phyloP scores from a whole-genome alignment of 106 monocot genomes.

The Dendrobium officinale region DNA sequence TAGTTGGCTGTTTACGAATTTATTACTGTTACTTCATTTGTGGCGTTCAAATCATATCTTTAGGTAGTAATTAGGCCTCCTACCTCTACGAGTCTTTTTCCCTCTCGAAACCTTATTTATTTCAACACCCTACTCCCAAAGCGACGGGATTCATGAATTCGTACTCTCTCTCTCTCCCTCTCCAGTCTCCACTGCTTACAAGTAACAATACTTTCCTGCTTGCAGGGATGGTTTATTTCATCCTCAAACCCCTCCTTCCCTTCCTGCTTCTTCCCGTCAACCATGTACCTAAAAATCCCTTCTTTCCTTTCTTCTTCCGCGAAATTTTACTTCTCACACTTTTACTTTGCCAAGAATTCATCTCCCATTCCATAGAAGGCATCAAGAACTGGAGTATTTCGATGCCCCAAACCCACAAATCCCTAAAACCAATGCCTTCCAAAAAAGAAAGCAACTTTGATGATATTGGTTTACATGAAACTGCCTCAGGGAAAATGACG shows the following conservation, averaged over 20 bases:
- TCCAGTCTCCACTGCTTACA: background rate
- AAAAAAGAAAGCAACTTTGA: background rate
- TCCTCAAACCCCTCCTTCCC: conserved; percentile 18
- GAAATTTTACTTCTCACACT: conserved; percentile 28
- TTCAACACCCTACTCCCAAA: background rate
- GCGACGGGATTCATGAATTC: background rate
- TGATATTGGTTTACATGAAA: background rate
- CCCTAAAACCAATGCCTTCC: background rate
- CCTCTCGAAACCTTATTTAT: background rate
- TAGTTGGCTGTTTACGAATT: too few relatives aligned
- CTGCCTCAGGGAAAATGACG: conserved; percentile 11
- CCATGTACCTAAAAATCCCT: background rate
- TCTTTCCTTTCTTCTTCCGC: conserved; percentile 35
- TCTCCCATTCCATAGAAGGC: conserved; percentile 2
- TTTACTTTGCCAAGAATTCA: conserved; percentile 28
- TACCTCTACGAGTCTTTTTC: background rate
- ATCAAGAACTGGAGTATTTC: conserved; percentile 5
- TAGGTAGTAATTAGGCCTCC: conserved; percentile 1
- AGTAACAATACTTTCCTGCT: background rate
- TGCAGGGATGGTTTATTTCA: background rate
- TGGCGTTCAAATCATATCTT: too few relatives aligned
- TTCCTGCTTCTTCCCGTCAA: conserved; percentile 8
- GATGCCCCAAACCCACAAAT: background rate
- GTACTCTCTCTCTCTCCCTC: conserved; percentile 1
- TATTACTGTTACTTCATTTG: too few relatives aligned